Evolutionary conservation across 768 basidiomycete genomes (phyloP).

Genomic region (Naganishia antarctica): DNA sequence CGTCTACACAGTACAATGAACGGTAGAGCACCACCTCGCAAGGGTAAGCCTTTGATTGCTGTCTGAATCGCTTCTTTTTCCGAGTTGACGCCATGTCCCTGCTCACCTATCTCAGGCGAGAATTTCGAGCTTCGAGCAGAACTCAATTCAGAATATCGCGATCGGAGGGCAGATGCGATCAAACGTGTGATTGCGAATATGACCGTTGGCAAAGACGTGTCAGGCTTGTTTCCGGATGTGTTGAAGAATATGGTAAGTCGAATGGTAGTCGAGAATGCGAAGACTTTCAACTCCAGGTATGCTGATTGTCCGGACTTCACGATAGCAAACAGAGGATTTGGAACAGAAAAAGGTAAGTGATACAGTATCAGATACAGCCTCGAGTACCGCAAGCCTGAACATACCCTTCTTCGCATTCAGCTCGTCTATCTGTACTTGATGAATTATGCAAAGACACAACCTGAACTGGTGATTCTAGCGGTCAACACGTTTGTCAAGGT

Average conservation of each 20-base stretch:
- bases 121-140: constrained; percentile 96
- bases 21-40: constrained; percentile 28
- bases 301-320: too few relatives aligned
- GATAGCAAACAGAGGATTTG: constrained; percentile 91
- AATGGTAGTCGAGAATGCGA: background rate
- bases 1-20: background rate
- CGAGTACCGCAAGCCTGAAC: too few relatives aligned
- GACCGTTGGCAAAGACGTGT: constrained; percentile 93
- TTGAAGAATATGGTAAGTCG: constrained; percentile 72
- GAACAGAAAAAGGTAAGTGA: constrained; percentile 79
- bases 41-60: constrained; percentile 20
- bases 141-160: constrained; percentile 92
- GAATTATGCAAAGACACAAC: constrained; percentile 99
- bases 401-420: constrained; percentile 29
- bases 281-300: background rate
- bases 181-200: constrained; percentile 96
- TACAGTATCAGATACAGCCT: too few relatives aligned
- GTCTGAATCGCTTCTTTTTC: background rate
- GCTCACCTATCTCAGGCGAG: constrained; percentile 61
- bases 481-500: constrained; percentile 92
- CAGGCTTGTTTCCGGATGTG: constrained; percentile 90
- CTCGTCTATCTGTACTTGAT: constrained; percentile 98
- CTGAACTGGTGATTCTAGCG: constrained; percentile 95
- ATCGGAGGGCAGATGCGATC: constrained; percentile 96
- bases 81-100: background rate